phyloP scores from a whole-genome alignment of 2,329 filamentous ascomycete species.

The Tolypocladium pustulatum region DNA sequence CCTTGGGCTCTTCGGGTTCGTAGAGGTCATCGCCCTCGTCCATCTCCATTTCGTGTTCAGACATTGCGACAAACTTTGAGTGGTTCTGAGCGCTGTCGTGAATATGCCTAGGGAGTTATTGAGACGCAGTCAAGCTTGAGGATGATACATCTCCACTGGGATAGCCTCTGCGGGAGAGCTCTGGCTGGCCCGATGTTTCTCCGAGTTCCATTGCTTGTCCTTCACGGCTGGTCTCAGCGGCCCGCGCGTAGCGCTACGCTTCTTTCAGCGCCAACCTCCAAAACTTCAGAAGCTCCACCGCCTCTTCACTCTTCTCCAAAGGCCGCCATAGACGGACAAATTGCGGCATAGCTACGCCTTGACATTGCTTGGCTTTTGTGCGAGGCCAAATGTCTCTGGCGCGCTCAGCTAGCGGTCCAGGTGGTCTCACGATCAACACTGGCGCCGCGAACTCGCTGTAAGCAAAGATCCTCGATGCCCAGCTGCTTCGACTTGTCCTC shows the following conservation, averaged over 20 bases:
- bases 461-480: slow-evolving; percentile 7
- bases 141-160: neutral
- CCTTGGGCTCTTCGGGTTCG: slow-evolving; percentile 44
- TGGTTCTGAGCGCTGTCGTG: slow-evolving; percentile 1
- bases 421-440: slow-evolving; percentile 54
- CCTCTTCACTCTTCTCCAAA: neutral
- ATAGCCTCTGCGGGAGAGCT: slow-evolving; percentile 2
- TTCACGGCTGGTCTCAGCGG: neutral
- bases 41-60: slow-evolving; percentile 44
- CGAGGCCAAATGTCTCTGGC: slow-evolving; percentile 33
- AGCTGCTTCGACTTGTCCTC: neutral
- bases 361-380: slow-evolving; percentile 2
- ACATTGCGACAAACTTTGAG: neutral
- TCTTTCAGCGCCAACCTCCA: neutral
- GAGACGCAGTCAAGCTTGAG: neutral
- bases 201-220: no score
- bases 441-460: slow-evolving; percentile 43
- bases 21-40: slow-evolving; percentile 62
- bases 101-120: neutral
- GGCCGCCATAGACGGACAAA: neutral
- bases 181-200: slow-evolving; percentile 16
- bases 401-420: slow-evolving; percentile 49
- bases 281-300: slow-evolving; percentile 1
- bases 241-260: neutral
- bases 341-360: neutral